Evolutionary conservation across 2,329 filamentous ascomycete genomes (phyloP).

Genomic region (Exophiala sp.): DNA sequence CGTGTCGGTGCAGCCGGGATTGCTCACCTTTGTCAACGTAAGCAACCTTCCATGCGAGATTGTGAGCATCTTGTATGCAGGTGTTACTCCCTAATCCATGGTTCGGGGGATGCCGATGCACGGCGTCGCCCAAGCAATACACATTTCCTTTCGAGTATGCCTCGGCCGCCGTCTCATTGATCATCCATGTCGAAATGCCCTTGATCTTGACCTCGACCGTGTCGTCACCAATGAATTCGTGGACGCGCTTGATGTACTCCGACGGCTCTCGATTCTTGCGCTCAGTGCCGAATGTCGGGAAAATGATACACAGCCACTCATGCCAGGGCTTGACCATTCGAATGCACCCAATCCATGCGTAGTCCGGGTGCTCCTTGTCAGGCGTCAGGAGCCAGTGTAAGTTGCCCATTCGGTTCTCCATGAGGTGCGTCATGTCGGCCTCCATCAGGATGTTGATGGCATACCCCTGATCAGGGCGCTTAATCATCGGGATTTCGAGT

Average conservation of each 20-base stretch:
- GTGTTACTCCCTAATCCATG: conserved; percentile 38
- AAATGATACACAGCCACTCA: conserved; percentile 59
- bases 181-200: conserved; percentile 54
- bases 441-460: conserved; percentile 51
- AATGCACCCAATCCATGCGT: conserved; percentile 48
- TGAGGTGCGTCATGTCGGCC: conserved; percentile 50
- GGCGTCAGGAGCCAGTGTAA: conserved; percentile 60
- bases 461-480: conserved; percentile 45
- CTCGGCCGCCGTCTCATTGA: conserved; percentile 60
- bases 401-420: conserved; percentile 53
- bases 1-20: conserved; percentile 18
- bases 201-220: conserved; percentile 50
- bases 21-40: conserved; percentile 31
- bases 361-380: conserved; percentile 49
- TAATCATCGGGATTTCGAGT: conserved; percentile 45
- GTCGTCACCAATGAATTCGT: conserved; percentile 55
- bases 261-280: conserved; percentile 42
- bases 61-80: conserved; percentile 37
- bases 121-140: conserved; percentile 38
- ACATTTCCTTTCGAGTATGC: conserved; percentile 51
- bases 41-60: conserved; percentile 38
- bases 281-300: conserved; percentile 38
- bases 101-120: conserved; percentile 36
- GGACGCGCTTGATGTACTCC: conserved; percentile 46
- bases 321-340: conserved; percentile 63